Base-by-base conservation (phyloP, 495 filamentous ascomycete genomes). In the Aspergillus cristatus region DNA sequence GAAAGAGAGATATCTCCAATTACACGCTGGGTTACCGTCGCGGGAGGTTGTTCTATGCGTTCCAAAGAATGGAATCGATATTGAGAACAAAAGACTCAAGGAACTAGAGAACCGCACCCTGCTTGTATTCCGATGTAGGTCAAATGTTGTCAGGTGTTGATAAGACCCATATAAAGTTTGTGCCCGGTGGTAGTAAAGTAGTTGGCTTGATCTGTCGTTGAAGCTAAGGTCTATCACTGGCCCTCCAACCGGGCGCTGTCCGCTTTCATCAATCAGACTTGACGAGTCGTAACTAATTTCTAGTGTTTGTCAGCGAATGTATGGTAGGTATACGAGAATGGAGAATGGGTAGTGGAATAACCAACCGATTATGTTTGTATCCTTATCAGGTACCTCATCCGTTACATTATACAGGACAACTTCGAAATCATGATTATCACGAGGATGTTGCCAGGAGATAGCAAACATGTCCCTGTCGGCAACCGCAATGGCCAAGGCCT, bases 1-100 rank as follows among this genome's bases (percentile, higher is more conserved):
- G 10, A 68, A 44, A 11, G 63, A 41, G 14, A 70, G 59, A 25
- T 70, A 67, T 42, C 54, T 54, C 58, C 60, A 66, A 25, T 57
- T 55, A 38, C 65, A 70, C 11, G 36, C 36, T 7, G 30, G 29
- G 14, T 30, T 18, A 3, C 42, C 44, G 22, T 46, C 30, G 7
- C 22, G 29, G 17, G 37, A 14, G 2, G 30, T 16, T 13, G 44
- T 40, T 2, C 55, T 34, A 39, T 69, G 65, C 8, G 56, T 61
- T 18, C 45, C 53, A 43, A 54, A 68, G 40, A 70, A 70, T 0
- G 65, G 65, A 14, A 68, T 55, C 2, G 37, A 62, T 16, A 70
- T 65, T 2, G 60, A 56, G 38, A 68, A 70, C 11, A 44, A 44
- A 15, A 69, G 57, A 7, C 39, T 48, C 14, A 59, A 41, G 2